phyloP scores from a whole-genome alignment of 768 basidiomycete genomes.

The Tephrocybe sp. region DNA sequence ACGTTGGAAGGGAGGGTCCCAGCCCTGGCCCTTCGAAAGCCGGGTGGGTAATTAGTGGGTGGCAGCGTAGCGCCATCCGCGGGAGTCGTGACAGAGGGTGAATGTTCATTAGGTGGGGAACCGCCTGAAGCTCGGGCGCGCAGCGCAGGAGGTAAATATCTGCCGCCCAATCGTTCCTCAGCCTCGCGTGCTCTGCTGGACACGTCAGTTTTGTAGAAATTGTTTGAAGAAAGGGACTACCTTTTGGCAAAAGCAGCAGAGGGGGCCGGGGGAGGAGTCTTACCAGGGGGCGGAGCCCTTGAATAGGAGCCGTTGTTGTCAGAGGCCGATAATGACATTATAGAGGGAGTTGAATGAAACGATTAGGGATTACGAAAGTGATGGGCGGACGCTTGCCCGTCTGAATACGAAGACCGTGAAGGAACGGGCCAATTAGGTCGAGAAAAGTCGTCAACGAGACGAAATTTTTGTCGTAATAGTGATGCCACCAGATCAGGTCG shows the following conservation, averaged over 20 bases:
- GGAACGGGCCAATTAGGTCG: conserved; percentile 29
- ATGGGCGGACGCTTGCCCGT: conserved; percentile 32
- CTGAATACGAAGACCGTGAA: conserved; percentile 26
- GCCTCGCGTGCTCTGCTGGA: conserved; percentile 75
- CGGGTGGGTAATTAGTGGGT: conserved; percentile 77
- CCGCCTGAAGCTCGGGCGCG: conserved; percentile 68
- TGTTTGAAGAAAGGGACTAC: conserved; percentile 36
- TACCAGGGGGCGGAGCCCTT: conserved; percentile 76
- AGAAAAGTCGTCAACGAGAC: conserved; percentile 24
- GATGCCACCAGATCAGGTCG: conserved; percentile 20
- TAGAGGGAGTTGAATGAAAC: conserved; percentile 59
- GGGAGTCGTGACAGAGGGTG: conserved; percentile 56
- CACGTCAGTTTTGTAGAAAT: conserved; percentile 15
- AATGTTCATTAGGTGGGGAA: conserved; percentile 70
- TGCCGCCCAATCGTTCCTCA: conserved; percentile 64
- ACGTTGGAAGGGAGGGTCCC: conserved; percentile 97
- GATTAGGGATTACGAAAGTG: conserved; percentile 81
- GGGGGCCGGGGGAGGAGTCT: conserved; percentile 88
- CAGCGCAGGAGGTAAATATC: conserved; percentile 83
- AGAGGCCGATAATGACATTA: conserved; percentile 90
- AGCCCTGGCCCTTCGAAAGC: conserved; percentile 93
- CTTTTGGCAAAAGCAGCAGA: conserved; percentile 90
- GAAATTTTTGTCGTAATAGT: conserved; percentile 21
- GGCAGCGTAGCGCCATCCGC: conserved; percentile 60
- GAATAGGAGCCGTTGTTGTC: conserved; percentile 83